These are phyloP conservation scores for Moricandia moricandioides DNA, from an alignment of 345 rosid species.

Conservation along the genomic window DNA sequence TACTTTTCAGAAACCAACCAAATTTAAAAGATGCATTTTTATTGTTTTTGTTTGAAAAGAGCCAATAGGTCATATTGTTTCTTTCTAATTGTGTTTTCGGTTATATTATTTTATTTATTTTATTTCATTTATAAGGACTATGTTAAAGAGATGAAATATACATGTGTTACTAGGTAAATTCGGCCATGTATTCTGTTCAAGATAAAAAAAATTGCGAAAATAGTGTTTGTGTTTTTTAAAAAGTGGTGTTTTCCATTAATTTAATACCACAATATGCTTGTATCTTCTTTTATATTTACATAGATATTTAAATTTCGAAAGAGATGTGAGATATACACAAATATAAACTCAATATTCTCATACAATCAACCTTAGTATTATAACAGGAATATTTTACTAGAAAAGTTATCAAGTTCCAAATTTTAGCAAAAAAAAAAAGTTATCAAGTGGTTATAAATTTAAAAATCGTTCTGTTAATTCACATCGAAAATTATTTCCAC, in stretches of 20 bases:
- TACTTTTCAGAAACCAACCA: constrained; percentile 36
- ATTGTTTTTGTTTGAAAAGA: not conserved
- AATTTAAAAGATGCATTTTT: constrained; percentile 5
- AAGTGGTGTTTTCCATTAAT: not conserved
- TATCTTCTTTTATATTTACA: not conserved
- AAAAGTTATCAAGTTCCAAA: not conserved
- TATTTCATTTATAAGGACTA: not conserved
- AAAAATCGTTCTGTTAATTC: not conserved
- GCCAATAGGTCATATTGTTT: constrained; percentile 2
- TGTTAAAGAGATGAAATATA: not conserved
- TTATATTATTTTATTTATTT: not conserved
- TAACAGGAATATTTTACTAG: not conserved
- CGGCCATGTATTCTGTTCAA: not conserved
- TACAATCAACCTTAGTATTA: not conserved
- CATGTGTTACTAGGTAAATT: not conserved
- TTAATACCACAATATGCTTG: not conserved
- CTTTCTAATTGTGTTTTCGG: not conserved
- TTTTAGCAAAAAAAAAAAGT: too few relatives aligned
- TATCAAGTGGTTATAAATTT: not conserved
- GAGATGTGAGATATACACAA: not conserved
- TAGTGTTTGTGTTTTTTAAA: not conserved
- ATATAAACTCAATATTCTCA: not conserved
- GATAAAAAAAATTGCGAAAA: not conserved
- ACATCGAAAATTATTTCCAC: not conserved
- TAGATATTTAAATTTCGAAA: not conserved